These are phyloP conservation scores for Alternaria arbusti DNA, from an alignment of 2,329 filamentous ascomycete genomes.

Conservation along the genomic window DNA sequence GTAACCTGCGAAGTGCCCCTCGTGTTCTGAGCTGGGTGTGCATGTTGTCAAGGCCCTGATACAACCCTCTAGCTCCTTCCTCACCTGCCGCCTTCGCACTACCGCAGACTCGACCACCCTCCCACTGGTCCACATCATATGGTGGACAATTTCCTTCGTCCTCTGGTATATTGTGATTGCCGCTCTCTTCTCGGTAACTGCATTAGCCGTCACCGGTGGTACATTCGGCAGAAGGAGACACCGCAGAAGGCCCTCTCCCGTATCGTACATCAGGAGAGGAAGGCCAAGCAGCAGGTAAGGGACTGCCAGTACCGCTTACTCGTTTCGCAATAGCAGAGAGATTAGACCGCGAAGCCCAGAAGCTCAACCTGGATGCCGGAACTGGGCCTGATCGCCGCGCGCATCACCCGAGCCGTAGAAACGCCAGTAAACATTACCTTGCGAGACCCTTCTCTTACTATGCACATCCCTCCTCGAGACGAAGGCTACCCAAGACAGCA, in stretches of 20 bases:
- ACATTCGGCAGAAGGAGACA: background rate
- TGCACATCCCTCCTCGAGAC: slow-evolving; percentile 8
- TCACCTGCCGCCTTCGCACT: background rate
- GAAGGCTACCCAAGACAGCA: background rate
- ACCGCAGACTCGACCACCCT: background rate
- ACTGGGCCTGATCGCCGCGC: slow-evolving; percentile 1
- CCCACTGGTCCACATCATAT: background rate
- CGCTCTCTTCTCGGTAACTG: background rate
- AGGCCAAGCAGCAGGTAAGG: background rate
- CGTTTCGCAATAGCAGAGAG: background rate
- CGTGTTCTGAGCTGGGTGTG: background rate
- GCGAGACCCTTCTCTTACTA: slow-evolving; percentile 6
- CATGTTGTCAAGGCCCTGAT: background rate
- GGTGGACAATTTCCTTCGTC: background rate
- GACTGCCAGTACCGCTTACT: background rate
- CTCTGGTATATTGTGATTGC: background rate
- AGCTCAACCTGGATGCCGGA: background rate
- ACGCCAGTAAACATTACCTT: slow-evolving; percentile 5
- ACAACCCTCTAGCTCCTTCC: background rate
- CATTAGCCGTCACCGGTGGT: background rate
- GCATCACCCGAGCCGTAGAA: slow-evolving; percentile 11
- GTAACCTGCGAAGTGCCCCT: background rate
- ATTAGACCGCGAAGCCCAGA: background rate
- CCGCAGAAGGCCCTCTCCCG: background rate
- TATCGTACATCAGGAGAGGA: background rate